These are phyloP conservation scores for Balansia obtecta DNA, from an alignment of 2,329 filamentous ascomycete genomes.

Conservation along the genomic window DNA sequence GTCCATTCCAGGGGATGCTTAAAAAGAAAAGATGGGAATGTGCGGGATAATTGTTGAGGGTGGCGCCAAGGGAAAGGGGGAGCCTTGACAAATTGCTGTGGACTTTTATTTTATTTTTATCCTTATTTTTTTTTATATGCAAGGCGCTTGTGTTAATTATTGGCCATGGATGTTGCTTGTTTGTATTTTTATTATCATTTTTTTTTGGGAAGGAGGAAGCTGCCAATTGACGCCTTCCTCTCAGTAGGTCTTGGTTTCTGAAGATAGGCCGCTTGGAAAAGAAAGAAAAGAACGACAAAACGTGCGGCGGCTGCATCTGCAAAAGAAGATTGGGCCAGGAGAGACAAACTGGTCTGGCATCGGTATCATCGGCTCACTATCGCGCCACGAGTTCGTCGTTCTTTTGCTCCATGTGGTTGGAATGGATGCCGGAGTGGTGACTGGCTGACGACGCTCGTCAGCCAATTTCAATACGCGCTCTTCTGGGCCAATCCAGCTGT, in stretches of 20 bases:
- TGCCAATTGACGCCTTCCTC: not conserved
- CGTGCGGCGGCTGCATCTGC: not conserved
- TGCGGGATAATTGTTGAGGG: too few relatives aligned
- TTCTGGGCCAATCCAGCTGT: too few relatives aligned
- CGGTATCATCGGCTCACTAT: too few relatives aligned
- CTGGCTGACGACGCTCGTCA: not conserved
- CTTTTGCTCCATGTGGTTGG: not conserved
- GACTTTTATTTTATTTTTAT: not conserved
- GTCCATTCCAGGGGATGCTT: too few relatives aligned
- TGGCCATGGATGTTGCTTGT: not conserved
- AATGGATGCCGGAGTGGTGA: not conserved
- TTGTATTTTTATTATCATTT: not conserved
- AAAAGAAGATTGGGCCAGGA: too few relatives aligned
- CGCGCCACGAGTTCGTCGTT: not conserved
- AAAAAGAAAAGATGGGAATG: too few relatives aligned
- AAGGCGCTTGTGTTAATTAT: too few relatives aligned
- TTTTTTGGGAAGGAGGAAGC: not conserved
- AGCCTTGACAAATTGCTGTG: not conserved
- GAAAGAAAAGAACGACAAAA: not conserved
- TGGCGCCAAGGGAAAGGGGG: not conserved
- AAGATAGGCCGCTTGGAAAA: not conserved
- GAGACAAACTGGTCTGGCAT: not conserved
- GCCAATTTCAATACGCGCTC: not conserved
- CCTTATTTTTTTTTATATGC: too few relatives aligned
- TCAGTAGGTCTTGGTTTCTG: not conserved